Evolutionary conservation across 164 flowering plant species (phyloP).

Genomic region (Nymphaea thermarum): DNA sequence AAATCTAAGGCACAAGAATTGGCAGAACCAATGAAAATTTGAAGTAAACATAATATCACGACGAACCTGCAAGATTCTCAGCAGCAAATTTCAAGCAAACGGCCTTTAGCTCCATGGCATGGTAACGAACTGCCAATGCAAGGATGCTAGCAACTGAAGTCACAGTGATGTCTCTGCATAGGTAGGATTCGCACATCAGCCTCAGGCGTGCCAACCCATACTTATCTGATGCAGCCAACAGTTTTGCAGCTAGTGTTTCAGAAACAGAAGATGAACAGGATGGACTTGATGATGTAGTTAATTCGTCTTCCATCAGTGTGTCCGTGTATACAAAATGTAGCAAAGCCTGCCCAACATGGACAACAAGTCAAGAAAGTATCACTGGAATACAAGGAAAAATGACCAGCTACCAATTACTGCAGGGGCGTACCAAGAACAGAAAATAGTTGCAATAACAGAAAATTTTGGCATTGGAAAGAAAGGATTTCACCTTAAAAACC

Average conservation of each 20-base stretch:
- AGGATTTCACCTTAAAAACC: slow-evolving; percentile 70
- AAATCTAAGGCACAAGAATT: neutral
- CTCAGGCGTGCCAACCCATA: slow-evolving; percentile 51
- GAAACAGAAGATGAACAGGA: slow-evolving; percentile 29
- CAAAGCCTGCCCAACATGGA: slow-evolving; percentile 48
- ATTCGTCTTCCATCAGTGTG: slow-evolving; percentile 48
- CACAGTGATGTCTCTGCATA: slow-evolving; percentile 68
- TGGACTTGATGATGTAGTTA: slow-evolving; percentile 40
- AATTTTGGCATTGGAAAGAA: neutral
- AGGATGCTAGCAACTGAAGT: slow-evolving; percentile 50
- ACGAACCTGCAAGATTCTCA: slow-evolving; percentile 66
- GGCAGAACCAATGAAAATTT: neutral
- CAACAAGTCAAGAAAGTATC: neutral
- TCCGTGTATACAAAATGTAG: slow-evolving; percentile 81
- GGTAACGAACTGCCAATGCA: slow-evolving; percentile 52
- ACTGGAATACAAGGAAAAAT: neutral
- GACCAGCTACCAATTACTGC: neutral
- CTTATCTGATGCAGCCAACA: slow-evolving; percentile 69
- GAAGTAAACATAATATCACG: neutral
- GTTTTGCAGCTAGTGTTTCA: slow-evolving; percentile 61
- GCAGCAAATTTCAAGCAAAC: slow-evolving; percentile 77
- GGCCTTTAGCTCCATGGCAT: slow-evolving; percentile 57
- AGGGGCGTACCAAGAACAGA: neutral
- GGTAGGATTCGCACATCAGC: slow-evolving; percentile 58
- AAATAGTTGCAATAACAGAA: neutral